Evolutionary conservation across 192 early-diverging fungal genomes (phyloP).

Genomic region (Phycomyces blakesleeanus): DNA sequence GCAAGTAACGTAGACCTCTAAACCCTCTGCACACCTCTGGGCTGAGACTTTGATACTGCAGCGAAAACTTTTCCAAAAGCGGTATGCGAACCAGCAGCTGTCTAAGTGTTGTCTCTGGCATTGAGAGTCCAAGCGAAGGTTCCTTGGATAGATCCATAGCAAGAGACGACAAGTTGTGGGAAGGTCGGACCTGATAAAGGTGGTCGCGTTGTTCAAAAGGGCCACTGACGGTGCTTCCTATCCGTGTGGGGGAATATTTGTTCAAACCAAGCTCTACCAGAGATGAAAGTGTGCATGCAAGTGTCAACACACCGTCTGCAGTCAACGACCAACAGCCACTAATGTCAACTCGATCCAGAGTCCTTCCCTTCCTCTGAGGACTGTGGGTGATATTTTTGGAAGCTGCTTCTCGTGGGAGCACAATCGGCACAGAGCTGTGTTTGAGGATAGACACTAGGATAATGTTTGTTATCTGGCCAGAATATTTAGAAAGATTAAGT

Average conservation of each 20-base stretch:
- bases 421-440: constrained; percentile 13
- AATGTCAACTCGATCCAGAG: constrained; percentile 1
- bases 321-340: constrained; percentile 9
- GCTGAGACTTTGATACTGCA: constrained; percentile 14
- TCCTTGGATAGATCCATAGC: constrained; percentile 23
- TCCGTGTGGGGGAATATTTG: constrained; percentile 8
- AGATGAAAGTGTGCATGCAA: neutral
- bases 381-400: no score
- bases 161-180: constrained; percentile 8
- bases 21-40: neutral
- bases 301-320: constrained; percentile 11
- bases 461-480: constrained; percentile 7
- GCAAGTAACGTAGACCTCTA: neutral
- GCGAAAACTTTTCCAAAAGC: neutral
- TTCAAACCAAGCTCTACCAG: constrained; percentile 13
- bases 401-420: neutral
- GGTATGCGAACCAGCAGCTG: neutral
- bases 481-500: constrained; percentile 23
- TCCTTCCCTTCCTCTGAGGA: neutral
- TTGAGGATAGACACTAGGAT: constrained; percentile 15
- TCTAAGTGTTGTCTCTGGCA: constrained; percentile 5
- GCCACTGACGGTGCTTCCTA: neutral
- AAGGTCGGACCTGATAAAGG: constrained; percentile 19
- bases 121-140: neutral
- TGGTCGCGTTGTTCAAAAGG: constrained; percentile 17